Evolutionary conservation across 2,329 filamentous ascomycete genomes (phyloP).

Genomic region (Furcasterigmium furcatum): DNA sequence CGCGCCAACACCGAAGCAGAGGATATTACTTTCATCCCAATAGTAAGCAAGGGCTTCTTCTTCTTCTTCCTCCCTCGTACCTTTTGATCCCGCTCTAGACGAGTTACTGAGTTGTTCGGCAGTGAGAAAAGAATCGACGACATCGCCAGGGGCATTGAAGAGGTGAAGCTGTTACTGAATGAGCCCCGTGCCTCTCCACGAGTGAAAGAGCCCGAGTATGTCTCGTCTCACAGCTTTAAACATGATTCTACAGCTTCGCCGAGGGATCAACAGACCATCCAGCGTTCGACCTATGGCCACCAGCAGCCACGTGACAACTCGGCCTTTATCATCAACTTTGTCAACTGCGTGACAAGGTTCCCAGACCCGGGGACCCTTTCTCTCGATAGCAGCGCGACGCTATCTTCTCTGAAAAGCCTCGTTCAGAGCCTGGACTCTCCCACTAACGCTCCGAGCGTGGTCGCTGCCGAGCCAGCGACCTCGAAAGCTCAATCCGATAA

Average conservation of each 20-base stretch:
- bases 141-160: no score
- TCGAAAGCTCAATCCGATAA: background rate
- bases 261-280: slow-evolving; percentile 23
- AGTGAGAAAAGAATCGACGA: slow-evolving; percentile 27
- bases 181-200: no score
- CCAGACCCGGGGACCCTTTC: background rate
- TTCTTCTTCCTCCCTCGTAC: no score
- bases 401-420: background rate
- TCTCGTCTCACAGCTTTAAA: no score
- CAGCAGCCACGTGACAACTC: background rate
- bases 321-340: slow-evolving; percentile 23
- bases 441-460: no score
- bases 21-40: slow-evolving; percentile 29
- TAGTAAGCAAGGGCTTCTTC: slow-evolving; percentile 31
- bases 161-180: no score
- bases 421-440: background rate
- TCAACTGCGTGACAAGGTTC: slow-evolving; percentile 14
- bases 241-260: no score
- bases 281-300: background rate
- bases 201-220: no score
- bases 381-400: background rate
- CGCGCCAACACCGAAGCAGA: slow-evolving; percentile 21
- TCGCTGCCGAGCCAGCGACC: background rate
- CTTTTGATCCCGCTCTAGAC: no score
- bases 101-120: background rate